Evolutionary conservation across 768 basidiomycete genomes (phyloP).

Genomic region (Crassisporium funariophilum): DNA sequence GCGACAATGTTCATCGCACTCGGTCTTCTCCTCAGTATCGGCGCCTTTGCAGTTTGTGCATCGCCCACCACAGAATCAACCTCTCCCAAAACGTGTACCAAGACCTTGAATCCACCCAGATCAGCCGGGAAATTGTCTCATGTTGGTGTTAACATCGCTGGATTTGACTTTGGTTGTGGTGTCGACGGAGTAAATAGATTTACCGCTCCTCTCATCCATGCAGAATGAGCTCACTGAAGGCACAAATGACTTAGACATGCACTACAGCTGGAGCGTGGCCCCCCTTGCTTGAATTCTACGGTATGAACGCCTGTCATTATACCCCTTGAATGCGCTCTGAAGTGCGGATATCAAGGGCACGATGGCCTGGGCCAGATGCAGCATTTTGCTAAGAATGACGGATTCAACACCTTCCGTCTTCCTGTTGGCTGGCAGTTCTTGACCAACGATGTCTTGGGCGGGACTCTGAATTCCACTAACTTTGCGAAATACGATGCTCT

Average conservation of each 20-base stretch:
- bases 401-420: conserved; percentile 59
- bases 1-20: conserved; percentile 9
- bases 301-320: too few relatives aligned
- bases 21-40: conserved; percentile 9
- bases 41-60: conserved; percentile 4
- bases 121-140: conserved; percentile 36
- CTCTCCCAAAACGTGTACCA: conserved; percentile 14
- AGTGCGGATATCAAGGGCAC: conserved; percentile 28
- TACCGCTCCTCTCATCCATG: background rate
- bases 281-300: conserved; percentile 46
- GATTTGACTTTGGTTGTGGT: conserved; percentile 57
- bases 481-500: conserved; percentile 53
- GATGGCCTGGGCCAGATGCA: conserved; percentile 61
- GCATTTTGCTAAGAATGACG: conserved; percentile 58
- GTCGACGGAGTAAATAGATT: conserved; percentile 36
- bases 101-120: conserved; percentile 20
- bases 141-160: conserved; percentile 54
- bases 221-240: too few relatives aligned
- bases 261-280: conserved; percentile 40
- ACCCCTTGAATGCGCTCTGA: too few relatives aligned
- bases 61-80: conserved; percentile 9
- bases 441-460: conserved; percentile 37
- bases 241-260: conserved; percentile 35
- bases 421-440: conserved; percentile 65
- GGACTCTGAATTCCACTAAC: conserved; percentile 42